phyloP scores from a whole-genome alignment of 805 yeast species.

The Metschnikowia continentalis region DNA sequence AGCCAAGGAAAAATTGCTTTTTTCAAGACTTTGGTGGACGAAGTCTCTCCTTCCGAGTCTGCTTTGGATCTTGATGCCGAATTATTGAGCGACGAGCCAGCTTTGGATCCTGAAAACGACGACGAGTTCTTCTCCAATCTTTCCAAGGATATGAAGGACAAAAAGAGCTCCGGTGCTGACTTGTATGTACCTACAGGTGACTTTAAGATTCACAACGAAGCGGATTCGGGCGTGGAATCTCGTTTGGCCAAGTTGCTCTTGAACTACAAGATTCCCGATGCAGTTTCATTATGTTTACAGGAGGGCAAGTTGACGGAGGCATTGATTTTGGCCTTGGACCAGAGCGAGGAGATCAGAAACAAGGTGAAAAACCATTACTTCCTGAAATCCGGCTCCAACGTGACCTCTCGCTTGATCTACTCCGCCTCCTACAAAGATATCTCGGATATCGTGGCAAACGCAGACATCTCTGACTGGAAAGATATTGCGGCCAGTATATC shows the following conservation, averaged over 20 bases:
- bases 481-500: conserved; percentile 68
- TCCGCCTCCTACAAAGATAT: conserved; percentile 53
- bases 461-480: conserved; percentile 78
- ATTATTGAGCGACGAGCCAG: not conserved
- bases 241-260: conserved; percentile 46
- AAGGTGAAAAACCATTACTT: conserved; percentile 73
- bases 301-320: conserved; percentile 72
- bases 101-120: conserved; percentile 12
- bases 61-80: conserved; percentile 1
- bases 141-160: conserved; percentile 19
- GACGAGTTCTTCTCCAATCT: conserved; percentile 39
- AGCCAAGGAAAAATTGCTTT: conserved; percentile 48
- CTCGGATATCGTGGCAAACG: conserved; percentile 71
- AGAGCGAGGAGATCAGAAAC: conserved; percentile 53
- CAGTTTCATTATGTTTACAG: conserved; percentile 63
- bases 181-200: conserved; percentile 49
- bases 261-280: conserved; percentile 57
- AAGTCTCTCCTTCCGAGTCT: not conserved
- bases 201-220: conserved; percentile 38
- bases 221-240: conserved; percentile 40
- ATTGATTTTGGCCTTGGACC: conserved; percentile 70
- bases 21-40: conserved; percentile 33
- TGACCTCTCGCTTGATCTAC: conserved; percentile 72
- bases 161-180: conserved; percentile 10
- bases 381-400: conserved; percentile 46